Evolutionary conservation across 2,329 filamentous ascomycete genomes (phyloP), one percentile per base, ranked within the genome.

Genomic region (Purpureocillium lavendulum): DNA sequence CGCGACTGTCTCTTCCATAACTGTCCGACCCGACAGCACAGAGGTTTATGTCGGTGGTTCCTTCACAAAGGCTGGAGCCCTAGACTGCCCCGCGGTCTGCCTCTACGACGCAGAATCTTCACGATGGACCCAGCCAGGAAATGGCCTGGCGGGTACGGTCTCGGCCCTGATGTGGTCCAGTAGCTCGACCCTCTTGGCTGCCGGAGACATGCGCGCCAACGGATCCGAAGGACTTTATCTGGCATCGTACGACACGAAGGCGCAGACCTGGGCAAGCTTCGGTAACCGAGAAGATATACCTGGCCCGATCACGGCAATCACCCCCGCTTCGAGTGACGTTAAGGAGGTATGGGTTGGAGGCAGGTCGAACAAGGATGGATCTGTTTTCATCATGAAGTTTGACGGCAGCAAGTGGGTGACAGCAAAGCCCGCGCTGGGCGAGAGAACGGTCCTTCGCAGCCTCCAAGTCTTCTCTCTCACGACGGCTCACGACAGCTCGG

Each of bases 31-130:
- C 1, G 75, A 74, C 40, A 80, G 79, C 14, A 70, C 73, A 2
- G 79, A 92, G 37, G 71, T 98, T 11, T 98, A 84, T 54, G 84
- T 98, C 26, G 90, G 84, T 30, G 92, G 92, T 26, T 78, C 75
- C 9, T 98, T 97, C 55, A 69, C 77, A n/a, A 77, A 75, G 26
- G 92, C 88, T 14, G 92, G 92, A 21, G 82, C 83, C 4, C 73
- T 97, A 24, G 80, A 77, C 32, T 98, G 92, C 57, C 80, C 83
- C 4, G 81, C 78, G 35, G 75, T 98, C 17, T 98, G 92, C 62
- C 69, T 83, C 43, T 94, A 85, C 64, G 80, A 84, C 55, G 77
- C 80, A 2, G 66, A 75, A 7, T 71, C 72, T 4, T 74, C 72
- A 12, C 82, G 89, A 52, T 98, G 90, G 90, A 83, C 73, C 52